These are phyloP conservation scores for Ceratocystis alfenasii DNA, from an alignment of 2,329 filamentous ascomycete genomes.

Conservation along the genomic window DNA sequence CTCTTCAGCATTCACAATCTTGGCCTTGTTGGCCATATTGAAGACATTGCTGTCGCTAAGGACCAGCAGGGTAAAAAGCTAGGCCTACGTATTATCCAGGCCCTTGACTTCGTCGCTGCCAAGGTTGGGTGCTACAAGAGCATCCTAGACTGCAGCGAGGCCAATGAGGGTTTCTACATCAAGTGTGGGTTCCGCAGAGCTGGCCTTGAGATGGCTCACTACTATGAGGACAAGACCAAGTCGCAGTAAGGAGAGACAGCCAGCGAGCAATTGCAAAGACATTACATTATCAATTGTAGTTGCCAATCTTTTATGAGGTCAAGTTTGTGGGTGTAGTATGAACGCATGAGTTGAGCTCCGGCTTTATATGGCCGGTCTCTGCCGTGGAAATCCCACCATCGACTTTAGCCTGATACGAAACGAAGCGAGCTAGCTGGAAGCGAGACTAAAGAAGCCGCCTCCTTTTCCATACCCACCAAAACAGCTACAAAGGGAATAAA, in stretches of 20 bases:
- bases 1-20: slow-evolving; percentile 58
- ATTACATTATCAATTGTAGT: too few species aligned
- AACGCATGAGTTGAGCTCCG: background rate
- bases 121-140: slow-evolving; percentile 93
- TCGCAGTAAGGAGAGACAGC: slow-evolving; percentile 23
- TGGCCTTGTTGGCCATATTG: slow-evolving; percentile 83
- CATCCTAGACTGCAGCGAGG: slow-evolving; percentile 91
- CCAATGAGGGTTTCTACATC: slow-evolving; percentile 94
- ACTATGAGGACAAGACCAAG: slow-evolving; percentile 57
- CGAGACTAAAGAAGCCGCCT: background rate
- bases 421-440: background rate
- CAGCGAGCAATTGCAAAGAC: background rate
- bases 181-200: slow-evolving; percentile 93
- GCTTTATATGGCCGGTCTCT: background rate
- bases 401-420: background rate
- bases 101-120: slow-evolving; percentile 76
- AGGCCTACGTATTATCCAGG: slow-evolving; percentile 83
- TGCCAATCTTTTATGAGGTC: background rate
- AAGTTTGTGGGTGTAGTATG: background rate
- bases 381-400: background rate
- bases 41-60: slow-evolving; percentile 90
- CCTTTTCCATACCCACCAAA: background rate
- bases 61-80: slow-evolving; percentile 97
- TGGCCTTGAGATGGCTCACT: slow-evolving; percentile 93
- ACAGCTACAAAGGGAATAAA: too few species aligned